Conservation (phyloP, 306 rosid species). For the Begonia loranthoides region DNA sequence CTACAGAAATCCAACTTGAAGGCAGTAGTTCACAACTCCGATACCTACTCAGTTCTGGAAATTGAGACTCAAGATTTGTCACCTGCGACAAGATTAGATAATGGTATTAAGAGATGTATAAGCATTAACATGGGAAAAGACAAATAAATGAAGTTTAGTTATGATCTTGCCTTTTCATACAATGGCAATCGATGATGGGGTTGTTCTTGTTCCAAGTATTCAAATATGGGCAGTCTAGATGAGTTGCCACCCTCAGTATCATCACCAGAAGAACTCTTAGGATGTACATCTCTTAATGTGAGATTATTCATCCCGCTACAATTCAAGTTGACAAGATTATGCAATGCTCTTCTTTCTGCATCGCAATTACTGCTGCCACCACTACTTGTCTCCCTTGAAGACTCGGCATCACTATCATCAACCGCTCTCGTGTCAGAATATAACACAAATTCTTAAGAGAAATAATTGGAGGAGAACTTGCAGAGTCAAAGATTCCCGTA, state of each 20-base stretch:
- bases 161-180: constrained; percentile 33
- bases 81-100: constrained; percentile 17
- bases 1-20: constrained; percentile 51
- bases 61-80: constrained; percentile 30
- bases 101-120: not conserved
- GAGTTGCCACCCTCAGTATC: constrained; percentile 28
- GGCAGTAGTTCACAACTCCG: constrained; percentile 43
- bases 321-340: constrained; percentile 11
- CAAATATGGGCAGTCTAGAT: constrained; percentile 21
- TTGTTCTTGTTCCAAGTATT: constrained; percentile 32
- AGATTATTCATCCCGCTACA: constrained; percentile 21
- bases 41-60: constrained; percentile 25
- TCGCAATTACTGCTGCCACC: constrained; percentile 34
- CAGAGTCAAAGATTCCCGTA: too few relatives aligned
- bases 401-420: constrained; percentile 29
- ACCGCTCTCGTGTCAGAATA: constrained; percentile 20
- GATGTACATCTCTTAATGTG: constrained; percentile 21
- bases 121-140: not conserved
- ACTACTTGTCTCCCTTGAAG: constrained; percentile 33
- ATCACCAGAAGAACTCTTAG: constrained; percentile 20
- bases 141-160: not conserved
- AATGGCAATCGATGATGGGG: constrained; percentile 44
- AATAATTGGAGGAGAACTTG: too few relatives aligned
- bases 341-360: constrained; percentile 20
- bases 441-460: not conserved